Percentiles rank a stretch among this genome's conserved stretches.
phyloP scores from a whole-genome alignment of 2,329 filamentous ascomycete species.

The Sclerotinia nivalis region DNA sequence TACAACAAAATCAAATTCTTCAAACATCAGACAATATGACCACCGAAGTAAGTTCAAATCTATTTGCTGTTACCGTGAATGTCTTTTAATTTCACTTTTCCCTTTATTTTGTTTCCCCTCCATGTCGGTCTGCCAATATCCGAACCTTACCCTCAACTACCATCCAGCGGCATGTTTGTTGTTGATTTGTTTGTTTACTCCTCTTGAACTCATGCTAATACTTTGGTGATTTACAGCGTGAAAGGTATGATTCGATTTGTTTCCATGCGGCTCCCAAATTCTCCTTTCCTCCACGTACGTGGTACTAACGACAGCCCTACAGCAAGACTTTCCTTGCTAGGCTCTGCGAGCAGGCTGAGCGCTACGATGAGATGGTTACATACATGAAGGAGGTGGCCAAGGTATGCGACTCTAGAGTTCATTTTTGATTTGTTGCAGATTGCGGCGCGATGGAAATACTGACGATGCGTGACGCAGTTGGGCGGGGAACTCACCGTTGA shows the following conservation, averaged over 20 bases:
- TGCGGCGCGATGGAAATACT: slow-evolving; percentile 30
- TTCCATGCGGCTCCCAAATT: slow-evolving; percentile 23
- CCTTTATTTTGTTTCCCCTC: slow-evolving; percentile 22
- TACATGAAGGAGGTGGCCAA: slow-evolving; percentile 99
- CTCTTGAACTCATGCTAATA: slow-evolving; percentile 32
- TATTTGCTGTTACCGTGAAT: slow-evolving; percentile 15
- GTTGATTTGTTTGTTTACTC: slow-evolving; percentile 20
- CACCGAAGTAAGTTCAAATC: slow-evolving; percentile 41
- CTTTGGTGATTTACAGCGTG: slow-evolving; percentile 36
- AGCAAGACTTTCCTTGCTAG: slow-evolving; percentile 99
- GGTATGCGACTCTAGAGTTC: slow-evolving; percentile 49
- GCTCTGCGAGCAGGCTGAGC: slow-evolving; percentile 99
- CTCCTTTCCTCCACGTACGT: slow-evolving; percentile 20
- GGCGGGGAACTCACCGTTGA: slow-evolving; percentile 83
- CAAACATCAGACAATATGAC: slow-evolving; percentile 37
- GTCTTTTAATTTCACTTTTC: slow-evolving; percentile 14
- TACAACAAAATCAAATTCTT: slow-evolving; percentile 14
- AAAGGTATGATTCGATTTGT: slow-evolving; percentile 37
- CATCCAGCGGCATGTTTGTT: slow-evolving; percentile 28
- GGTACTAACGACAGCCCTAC: slow-evolving; percentile 39
- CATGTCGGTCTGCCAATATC: slow-evolving; percentile 12
- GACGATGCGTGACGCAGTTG: slow-evolving; percentile 46
- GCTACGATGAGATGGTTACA: slow-evolving; percentile 99
- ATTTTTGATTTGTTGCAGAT: slow-evolving; percentile 32
- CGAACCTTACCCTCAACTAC: slow-evolving; percentile 24